phyloP scores from a whole-genome alignment of 2,329 filamentous ascomycete species.

The Mariannaea elegans region DNA sequence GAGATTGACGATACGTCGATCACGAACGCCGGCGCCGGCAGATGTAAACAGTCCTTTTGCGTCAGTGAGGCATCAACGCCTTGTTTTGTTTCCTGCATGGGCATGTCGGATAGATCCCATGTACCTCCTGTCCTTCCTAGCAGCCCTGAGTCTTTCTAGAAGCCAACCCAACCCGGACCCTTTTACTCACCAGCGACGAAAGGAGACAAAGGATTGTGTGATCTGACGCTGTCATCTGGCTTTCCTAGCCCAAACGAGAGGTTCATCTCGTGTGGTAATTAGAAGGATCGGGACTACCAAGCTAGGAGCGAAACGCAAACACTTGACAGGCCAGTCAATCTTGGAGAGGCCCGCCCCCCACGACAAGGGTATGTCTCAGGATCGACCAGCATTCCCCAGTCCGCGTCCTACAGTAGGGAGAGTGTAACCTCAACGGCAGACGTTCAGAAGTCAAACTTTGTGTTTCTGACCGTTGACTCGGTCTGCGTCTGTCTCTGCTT shows the following conservation, averaged over 20 bases:
- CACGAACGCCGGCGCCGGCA: conserved; percentile 32
- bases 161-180: conserved; percentile 19
- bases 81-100: conserved; percentile 27
- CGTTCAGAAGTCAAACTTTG: conserved; percentile 18
- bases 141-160: conserved; percentile 34
- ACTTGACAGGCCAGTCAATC: conserved; percentile 21
- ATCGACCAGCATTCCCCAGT: conserved; percentile 42
- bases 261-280: conserved; percentile 35
- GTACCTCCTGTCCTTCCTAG: conserved; percentile 24
- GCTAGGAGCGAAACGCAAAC: conserved; percentile 24
- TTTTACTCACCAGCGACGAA: conserved; percentile 21
- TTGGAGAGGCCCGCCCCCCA: conserved; percentile 21
- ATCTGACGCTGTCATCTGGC: conserved; percentile 21
- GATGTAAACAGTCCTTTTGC: conserved; percentile 20
- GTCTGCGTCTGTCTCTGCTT: conserved; percentile 12
- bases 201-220: conserved; percentile 24
- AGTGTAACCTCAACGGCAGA: conserved; percentile 40
- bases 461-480: conserved; percentile 26
- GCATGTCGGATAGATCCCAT: conserved; percentile 26
- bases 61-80: conserved; percentile 16
- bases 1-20: conserved; percentile 43
- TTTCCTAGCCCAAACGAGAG: conserved; percentile 11
- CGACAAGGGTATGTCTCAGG: conserved; percentile 38
- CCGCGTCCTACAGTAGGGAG: conserved; percentile 24
- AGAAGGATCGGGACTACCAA: conserved; percentile 30